These are phyloP conservation scores for Solanum sejunctum DNA, from an alignment of 257 asterid species.

Conservation along the genomic window DNA sequence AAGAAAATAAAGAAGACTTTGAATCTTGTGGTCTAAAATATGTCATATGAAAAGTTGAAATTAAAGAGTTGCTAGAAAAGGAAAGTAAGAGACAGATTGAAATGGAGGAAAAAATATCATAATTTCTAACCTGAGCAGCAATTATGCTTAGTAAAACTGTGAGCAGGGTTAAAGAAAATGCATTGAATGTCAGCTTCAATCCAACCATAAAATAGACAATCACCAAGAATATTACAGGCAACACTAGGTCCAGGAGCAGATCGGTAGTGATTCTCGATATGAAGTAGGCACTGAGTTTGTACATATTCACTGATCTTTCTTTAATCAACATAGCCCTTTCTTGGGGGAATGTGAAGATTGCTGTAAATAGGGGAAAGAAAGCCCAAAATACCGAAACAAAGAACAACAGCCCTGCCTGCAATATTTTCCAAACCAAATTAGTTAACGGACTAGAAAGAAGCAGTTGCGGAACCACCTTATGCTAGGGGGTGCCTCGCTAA, in stretches of 20 bases:
- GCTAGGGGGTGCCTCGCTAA: neutral
- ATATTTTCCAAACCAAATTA: neutral
- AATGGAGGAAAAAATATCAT: neutral
- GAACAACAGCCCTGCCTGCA: constrained; percentile 40
- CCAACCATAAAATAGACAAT: constrained; percentile 36
- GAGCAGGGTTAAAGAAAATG: constrained; percentile 19
- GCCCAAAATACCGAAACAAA: constrained; percentile 35
- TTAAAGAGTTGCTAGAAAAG: neutral
- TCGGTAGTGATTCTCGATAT: constrained; percentile 28
- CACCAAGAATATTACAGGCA: constrained; percentile 22
- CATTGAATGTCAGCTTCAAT: constrained; percentile 16
- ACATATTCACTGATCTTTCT: constrained; percentile 45
- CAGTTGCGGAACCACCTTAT: neutral
- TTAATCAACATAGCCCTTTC: constrained; percentile 32
- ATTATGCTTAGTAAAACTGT: constrained; percentile 24
- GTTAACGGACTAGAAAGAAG: neutral
- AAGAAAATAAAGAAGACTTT: neutral
- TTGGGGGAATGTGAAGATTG: constrained; percentile 31
- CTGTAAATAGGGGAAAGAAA: constrained; percentile 24
- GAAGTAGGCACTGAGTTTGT: constrained; percentile 30
- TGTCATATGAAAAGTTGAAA: neutral
- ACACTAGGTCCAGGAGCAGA: constrained; percentile 22
- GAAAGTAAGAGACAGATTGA: neutral
- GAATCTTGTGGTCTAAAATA: neutral
- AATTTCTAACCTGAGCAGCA: constrained; percentile 27